Base-by-base conservation (phyloP, 2,329 filamentous ascomycete genomes). In the Xylariomycetidae sp. region DNA sequence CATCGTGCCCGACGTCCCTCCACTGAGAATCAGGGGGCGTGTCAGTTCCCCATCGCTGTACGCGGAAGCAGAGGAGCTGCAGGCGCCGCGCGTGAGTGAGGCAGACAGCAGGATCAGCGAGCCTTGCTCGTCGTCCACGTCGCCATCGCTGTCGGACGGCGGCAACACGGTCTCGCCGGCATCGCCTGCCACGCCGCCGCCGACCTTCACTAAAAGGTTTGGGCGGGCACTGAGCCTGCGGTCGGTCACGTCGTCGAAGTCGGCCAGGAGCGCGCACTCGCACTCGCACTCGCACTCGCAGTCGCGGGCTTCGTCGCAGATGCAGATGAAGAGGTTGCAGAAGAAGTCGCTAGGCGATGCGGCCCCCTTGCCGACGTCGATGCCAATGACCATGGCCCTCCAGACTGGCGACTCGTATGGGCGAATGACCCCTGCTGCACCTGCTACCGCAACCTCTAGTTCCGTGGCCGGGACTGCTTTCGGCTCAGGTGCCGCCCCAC, bases 31-130 rank as follows among this genome's bases (percentile, higher is more conserved):
- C 25, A 48, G 18, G 33, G 40, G 35, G 38, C 43, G 48, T 40
- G 51, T 50, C 37, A 47, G 51, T 25, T 45, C 53, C 19, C 49
- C 53, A 6, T 58, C 58, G 29, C 36, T 57, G 18, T 58, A 57
- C 43, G 53, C 53, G 12, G 37, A 36, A 23, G 43, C 52, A 25
- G 50, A 53, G 33, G 44, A 38, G 19, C 20, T 6, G 2, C 22
- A 37, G 26, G 16, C 14, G 19, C 19, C 18, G 26, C 36, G 39
- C 19, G 39, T 38, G 31, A 46, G 38, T 39, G 49, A 47, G 42
- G 48, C 46, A 19, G 39, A 46, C 24, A 53, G 49, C 45, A 43
- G 48, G 32, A 39, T 38, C 35, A 55, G 51, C 42, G 43, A 46
- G 35, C 43, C 46, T 35, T 47, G 47, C 14, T 35, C 43, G 7